A percentile compares a stretch with the other conserved stretches of the same genome.
Conservation (phyloP, 1,284 basidiomycete species). For the Leccinum griseonigrum region DNA sequence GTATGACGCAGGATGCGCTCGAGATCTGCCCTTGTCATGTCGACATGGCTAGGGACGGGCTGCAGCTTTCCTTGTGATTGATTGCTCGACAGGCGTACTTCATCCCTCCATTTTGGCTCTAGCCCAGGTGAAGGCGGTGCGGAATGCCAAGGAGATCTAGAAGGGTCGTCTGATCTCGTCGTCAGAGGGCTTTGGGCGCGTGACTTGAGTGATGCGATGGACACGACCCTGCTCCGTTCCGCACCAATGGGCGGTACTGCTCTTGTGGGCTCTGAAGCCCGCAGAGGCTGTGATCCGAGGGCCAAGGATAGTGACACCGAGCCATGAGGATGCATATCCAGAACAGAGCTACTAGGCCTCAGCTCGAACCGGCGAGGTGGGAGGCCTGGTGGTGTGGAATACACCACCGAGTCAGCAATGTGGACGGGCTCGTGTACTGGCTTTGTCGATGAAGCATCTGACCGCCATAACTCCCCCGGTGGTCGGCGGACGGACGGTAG, state of each 20-base stretch:
- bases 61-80: conserved; percentile 2
- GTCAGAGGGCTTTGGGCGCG: not conserved
- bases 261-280: conserved; percentile 21
- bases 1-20: conserved; percentile 26
- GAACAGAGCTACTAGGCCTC: conserved; percentile 7
- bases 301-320: conserved; percentile 27
- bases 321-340: conserved; percentile 1
- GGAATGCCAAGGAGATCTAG: conserved; percentile 7
- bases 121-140: conserved; percentile 3
- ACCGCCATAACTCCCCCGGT: conserved; percentile 21
- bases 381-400: conserved; percentile 21
- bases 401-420: not conserved
- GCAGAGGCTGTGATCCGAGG: conserved; percentile 28
- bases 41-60: not conserved
- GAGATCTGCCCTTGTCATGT: conserved; percentile 21
- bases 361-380: conserved; percentile 8
- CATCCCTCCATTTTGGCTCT: conserved; percentile 7
- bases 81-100: not conserved
- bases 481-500: conserved; percentile 19
- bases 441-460: conserved; percentile 8
- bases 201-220: conserved; percentile 16
- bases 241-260: conserved; percentile 30
- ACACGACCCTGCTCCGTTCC: conserved; percentile 25
- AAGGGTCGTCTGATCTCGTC: not conserved
- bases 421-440: conserved; percentile 3